Evolutionary conservation across 1,139 yeast genomes (phyloP).

Genomic region (Zygoascus sp.): DNA sequence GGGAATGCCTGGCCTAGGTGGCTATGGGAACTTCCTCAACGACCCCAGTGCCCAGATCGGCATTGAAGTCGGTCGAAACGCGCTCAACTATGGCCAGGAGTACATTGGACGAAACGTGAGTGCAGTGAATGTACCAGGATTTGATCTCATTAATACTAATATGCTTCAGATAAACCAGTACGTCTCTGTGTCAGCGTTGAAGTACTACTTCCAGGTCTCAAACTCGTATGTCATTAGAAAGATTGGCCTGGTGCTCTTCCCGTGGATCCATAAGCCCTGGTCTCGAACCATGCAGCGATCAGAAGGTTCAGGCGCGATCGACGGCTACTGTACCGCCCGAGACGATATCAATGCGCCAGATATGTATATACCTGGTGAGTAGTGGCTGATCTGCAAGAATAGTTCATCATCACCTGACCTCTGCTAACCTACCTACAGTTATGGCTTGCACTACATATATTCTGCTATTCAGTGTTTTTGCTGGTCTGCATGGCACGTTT

Average conservation of each 20-base stretch:
- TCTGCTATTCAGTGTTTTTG: conserved; percentile 74
- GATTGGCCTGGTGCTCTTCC: conserved; percentile 69
- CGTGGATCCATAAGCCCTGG: conserved; percentile 74
- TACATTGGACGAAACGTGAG: conserved; percentile 65
- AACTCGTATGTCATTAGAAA: conserved; percentile 80
- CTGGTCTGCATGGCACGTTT: conserved; percentile 85
- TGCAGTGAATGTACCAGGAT: conserved; percentile 25
- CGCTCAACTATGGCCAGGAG: conserved; percentile 65
- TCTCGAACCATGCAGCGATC: conserved; percentile 37
- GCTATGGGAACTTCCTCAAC: conserved; percentile 47
- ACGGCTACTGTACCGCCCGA: conserved; percentile 63
- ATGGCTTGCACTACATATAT: conserved; percentile 79
- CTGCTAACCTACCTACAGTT: conserved; percentile 44
- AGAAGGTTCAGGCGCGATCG: conserved; percentile 37
- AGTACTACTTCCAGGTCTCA: conserved; percentile 87
- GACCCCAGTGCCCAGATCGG: conserved; percentile 87
- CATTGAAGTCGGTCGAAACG: conserved; percentile 81
- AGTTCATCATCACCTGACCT: background rate
- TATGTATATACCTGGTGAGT: conserved; percentile 70
- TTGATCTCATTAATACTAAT: background rate
- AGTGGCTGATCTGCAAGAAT: background rate
- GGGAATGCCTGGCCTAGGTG: conserved; percentile 17
- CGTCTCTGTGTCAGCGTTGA: conserved; percentile 47
- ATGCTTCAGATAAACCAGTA: conserved; percentile 27
- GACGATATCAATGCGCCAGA: conserved; percentile 95